phyloP scores from a whole-genome alignment of 2,329 filamentous ascomycete species.

The Amesomyces nigricolor region DNA sequence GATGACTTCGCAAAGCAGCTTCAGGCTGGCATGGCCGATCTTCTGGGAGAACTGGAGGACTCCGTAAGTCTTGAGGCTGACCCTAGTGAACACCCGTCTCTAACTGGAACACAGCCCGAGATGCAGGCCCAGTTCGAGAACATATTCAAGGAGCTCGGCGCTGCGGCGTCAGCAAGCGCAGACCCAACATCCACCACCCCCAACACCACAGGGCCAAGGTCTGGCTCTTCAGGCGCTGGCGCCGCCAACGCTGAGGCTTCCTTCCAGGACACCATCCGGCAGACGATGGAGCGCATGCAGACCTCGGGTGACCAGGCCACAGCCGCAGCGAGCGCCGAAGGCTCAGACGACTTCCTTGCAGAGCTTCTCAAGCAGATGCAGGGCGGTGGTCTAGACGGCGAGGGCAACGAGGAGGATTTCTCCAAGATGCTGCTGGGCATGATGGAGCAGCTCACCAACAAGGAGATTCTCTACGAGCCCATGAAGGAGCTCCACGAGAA shows the following conservation, averaged over 20 bases:
- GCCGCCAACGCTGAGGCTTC: slow-evolving; percentile 47
- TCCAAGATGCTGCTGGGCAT: slow-evolving; percentile 93
- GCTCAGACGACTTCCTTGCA: slow-evolving; percentile 74
- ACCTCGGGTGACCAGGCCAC: slow-evolving; percentile 80
- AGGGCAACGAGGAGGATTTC: slow-evolving; percentile 72
- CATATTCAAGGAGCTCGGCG: slow-evolving; percentile 67
- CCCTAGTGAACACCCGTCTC: not conserved
- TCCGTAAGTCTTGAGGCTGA: slow-evolving; percentile 39
- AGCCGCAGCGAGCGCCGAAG: slow-evolving; percentile 63
- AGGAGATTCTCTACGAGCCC: slow-evolving; percentile 95
- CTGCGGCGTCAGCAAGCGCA: slow-evolving; percentile 39
- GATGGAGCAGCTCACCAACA: slow-evolving; percentile 99
- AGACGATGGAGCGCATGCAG: slow-evolving; percentile 95
- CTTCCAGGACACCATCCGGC: slow-evolving; percentile 89
- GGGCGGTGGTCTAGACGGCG: slow-evolving; percentile 45
- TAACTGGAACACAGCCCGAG: slow-evolving; percentile 45
- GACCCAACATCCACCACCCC: slow-evolving; percentile 25
- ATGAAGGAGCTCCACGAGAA: slow-evolving; percentile 97
- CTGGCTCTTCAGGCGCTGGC: slow-evolving; percentile 19
- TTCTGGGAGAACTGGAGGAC: slow-evolving; percentile 66
- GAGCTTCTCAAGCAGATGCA: slow-evolving; percentile 89
- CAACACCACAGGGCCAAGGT: slow-evolving; percentile 20
- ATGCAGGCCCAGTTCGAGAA: slow-evolving; percentile 75
- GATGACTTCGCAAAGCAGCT: slow-evolving; percentile 79
- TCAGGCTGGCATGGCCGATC: slow-evolving; percentile 82